A percentile compares a stretch with the other conserved stretches of the same genome.
Conservation (phyloP, 2,329 filamentous ascomycete genomes). For the Talaromyces sp. region DNA sequence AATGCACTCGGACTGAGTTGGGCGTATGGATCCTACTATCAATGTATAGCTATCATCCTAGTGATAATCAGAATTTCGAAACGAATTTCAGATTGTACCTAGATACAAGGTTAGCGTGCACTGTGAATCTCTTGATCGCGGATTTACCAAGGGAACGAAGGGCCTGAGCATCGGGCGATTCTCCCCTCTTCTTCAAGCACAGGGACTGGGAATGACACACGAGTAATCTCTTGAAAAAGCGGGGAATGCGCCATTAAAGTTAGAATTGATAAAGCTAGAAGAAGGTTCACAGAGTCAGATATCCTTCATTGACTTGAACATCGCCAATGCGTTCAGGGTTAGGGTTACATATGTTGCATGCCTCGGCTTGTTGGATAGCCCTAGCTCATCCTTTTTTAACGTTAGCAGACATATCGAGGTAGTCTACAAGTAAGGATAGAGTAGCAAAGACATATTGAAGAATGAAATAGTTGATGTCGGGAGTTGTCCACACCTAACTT, state of each 20-base stretch:
- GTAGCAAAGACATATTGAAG: too few relatives aligned
- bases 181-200: neutral
- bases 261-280: neutral
- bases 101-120: neutral
- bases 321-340: neutral
- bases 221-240: neutral
- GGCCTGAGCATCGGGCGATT: neutral
- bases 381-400: neutral
- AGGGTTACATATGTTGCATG: neutral
- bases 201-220: neutral
- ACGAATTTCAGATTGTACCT: neutral
- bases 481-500: too few relatives aligned
- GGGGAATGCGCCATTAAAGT: neutral
- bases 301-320: neutral
- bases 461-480: too few relatives aligned
- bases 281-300: neutral
- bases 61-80: neutral
- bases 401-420: neutral
- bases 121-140: neutral
- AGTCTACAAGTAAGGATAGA: neutral
- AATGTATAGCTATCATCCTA: too few relatives aligned
- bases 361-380: neutral
- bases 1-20: constrained; percentile 10
- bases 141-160: neutral
- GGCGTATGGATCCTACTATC: neutral